A percentile compares a stretch with the other conserved stretches of the same genome.
These are phyloP conservation scores for Auriculariales sp. DNA, from an alignment of 768 basidiomycete genomes.

Conservation along the genomic window DNA sequence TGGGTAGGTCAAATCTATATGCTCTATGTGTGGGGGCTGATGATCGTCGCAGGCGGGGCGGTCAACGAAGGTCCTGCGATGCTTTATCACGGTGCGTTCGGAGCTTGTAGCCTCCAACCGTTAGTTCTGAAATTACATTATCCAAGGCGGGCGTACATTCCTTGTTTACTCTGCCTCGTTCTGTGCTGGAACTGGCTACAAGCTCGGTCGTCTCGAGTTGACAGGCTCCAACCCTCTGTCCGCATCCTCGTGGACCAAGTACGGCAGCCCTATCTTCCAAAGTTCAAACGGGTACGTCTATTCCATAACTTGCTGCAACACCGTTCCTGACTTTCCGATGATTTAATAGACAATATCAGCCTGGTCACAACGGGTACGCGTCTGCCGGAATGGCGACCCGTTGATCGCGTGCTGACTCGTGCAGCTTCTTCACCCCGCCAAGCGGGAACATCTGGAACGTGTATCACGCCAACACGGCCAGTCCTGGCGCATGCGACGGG, in stretches of 20 bases:
- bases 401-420: too few relatives aligned
- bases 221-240: slow-evolving; percentile 5
- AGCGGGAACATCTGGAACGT: slow-evolving; percentile 2
- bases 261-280: background rate
- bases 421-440: slow-evolving; percentile 5
- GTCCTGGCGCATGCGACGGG: slow-evolving; percentile 6
- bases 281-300: background rate
- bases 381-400: too few relatives aligned
- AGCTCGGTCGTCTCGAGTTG: slow-evolving; percentile 4
- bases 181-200: slow-evolving; percentile 3
- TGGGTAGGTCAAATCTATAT: background rate
- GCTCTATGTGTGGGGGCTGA: background rate
- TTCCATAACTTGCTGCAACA: background rate
- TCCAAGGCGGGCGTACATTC: slow-evolving; percentile 3
- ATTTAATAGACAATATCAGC: slow-evolving; percentile 1
- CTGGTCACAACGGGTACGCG: slow-evolving; percentile 7
- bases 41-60: background rate
- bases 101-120: too few relatives aligned
- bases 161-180: slow-evolving; percentile 4
- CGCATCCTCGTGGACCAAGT: slow-evolving; percentile 3
- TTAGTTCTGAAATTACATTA: too few relatives aligned
- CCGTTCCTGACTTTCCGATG: background rate
- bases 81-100: too few relatives aligned
- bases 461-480: slow-evolving; percentile 5
- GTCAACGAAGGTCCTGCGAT: slow-evolving; percentile 4